Base-by-base conservation (phyloP, 345 rosid species). In the Eucalyptus erythrocorys region DNA sequence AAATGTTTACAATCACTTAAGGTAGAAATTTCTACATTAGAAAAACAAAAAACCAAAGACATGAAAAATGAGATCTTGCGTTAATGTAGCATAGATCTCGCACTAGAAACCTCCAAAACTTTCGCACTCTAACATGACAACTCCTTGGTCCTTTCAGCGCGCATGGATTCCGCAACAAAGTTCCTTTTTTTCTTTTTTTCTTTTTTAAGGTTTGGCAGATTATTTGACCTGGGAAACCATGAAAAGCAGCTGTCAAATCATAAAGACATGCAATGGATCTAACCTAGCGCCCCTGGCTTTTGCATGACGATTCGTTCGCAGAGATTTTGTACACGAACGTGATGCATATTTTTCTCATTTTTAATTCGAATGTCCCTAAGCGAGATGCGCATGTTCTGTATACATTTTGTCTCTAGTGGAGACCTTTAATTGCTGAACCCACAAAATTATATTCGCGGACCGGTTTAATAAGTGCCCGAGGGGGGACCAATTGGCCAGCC, bases 161-260 rank as follows among this genome's bases (percentile, higher is more conserved):
- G 76, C 76, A n/a, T 14, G 10, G 32, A n/a, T 64, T n/a, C 40
- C 5, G 76, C 76, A 15, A 64, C 10, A 64, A 64, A n/a, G 40
- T 64, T 32, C 5, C 1, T 64, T 13, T 13, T 14, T 5, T 24
- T 59, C 11, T 3, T 12, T 1, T 3, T 27, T 12, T 4, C 27
- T 11, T 57, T 10, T 5, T 24, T 12, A 4, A n/a, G 32, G 76
- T 64, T 64, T 6, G 40, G 76, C 17, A 30, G 34, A 59, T 27
- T 27, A 22, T 55, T 76, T 37, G 82, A 76, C 82, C 24, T 10
- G 47, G 82, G 22, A 17, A 76, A 10, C 82, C 47, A 68, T 21
- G 13, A 10, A 76, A 76, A 76, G 82, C 61, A 55, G 61, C 30
- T 55, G 61, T 55, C 61, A 55, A 76, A 40, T 76, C 82, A 11